These are phyloP conservation scores for Saururus chinensis DNA, from an alignment of 164 flowering plant genomes.

Conservation along the genomic window DNA sequence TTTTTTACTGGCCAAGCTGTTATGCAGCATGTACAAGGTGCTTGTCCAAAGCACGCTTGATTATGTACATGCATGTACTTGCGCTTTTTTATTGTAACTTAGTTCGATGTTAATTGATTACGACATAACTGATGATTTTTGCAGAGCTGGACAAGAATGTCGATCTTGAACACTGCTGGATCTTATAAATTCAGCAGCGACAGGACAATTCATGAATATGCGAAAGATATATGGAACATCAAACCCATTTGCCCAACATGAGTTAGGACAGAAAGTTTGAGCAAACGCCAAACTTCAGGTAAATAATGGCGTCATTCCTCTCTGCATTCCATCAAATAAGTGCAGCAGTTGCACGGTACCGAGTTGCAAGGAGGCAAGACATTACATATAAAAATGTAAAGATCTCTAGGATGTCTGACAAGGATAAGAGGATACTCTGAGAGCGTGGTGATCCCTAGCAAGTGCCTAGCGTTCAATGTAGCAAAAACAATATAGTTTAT, in stretches of 20 bases:
- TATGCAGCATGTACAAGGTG: neutral
- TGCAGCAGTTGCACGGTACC: no score
- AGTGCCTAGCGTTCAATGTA: no score
- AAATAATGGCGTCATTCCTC: no score
- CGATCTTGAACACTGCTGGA: slow-evolving; percentile 85
- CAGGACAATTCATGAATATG: slow-evolving; percentile 81
- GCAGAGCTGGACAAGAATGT: slow-evolving; percentile 84
- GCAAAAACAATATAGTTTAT: no score
- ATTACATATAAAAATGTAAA: no score
- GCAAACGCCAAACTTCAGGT: no score
- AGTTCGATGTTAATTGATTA: neutral
- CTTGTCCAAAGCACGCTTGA: neutral
- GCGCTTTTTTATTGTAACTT: neutral
- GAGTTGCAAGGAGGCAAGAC: no score
- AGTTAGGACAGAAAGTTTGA: neutral
- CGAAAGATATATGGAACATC: slow-evolving; percentile 76
- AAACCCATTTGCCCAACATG: slow-evolving; percentile 48
- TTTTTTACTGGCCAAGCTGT: no score
- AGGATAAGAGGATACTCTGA: no score
- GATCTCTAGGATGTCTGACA: no score
- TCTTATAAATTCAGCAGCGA: slow-evolving; percentile 95
- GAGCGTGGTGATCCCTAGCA: no score
- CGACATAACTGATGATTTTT: slow-evolving; percentile 3
- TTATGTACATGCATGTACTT: neutral
- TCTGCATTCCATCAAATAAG: no score